Percentiles rank a stretch among this genome's conserved stretches.
phyloP scores from a whole-genome alignment of 1,284 basidiomycete species.

The Sanghuangporus sanghuang region DNA sequence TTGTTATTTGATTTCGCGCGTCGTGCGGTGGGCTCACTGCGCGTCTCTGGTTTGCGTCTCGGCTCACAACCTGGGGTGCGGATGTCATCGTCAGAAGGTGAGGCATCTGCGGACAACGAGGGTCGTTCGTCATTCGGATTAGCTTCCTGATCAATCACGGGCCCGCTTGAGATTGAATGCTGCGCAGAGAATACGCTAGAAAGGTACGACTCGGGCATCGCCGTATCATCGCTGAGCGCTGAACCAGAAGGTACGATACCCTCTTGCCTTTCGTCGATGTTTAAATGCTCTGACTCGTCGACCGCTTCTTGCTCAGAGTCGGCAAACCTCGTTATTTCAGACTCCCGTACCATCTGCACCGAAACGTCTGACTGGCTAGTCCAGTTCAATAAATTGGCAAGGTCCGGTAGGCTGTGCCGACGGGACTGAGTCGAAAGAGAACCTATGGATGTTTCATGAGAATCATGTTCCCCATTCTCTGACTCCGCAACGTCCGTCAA shows the following conservation, averaged over 20 bases:
- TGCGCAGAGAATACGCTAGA: not conserved
- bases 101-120: not conserved
- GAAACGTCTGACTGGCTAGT: not conserved
- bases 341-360: not conserved
- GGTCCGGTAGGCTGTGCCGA: not conserved
- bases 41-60: not conserved
- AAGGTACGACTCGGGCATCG: not conserved
- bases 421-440: not conserved
- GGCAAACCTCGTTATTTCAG: not conserved
- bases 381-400: not conserved
- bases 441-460: not conserved
- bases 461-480: not conserved
- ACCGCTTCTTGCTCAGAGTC: not conserved
- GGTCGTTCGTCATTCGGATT: not conserved
- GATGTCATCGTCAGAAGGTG: not conserved
- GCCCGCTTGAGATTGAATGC: not conserved
- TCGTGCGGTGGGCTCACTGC: not conserved
- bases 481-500: not conserved
- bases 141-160: not conserved
- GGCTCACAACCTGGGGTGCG: not conserved
- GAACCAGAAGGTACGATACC: not conserved
- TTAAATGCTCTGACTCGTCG: not conserved
- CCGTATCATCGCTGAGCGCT: not conserved
- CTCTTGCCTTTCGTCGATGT: not conserved
- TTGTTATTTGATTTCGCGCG: constrained; percentile 2